Evolutionary conservation across 805 yeast genomes (phyloP).

Genomic region (Ogataea kodamae): DNA sequence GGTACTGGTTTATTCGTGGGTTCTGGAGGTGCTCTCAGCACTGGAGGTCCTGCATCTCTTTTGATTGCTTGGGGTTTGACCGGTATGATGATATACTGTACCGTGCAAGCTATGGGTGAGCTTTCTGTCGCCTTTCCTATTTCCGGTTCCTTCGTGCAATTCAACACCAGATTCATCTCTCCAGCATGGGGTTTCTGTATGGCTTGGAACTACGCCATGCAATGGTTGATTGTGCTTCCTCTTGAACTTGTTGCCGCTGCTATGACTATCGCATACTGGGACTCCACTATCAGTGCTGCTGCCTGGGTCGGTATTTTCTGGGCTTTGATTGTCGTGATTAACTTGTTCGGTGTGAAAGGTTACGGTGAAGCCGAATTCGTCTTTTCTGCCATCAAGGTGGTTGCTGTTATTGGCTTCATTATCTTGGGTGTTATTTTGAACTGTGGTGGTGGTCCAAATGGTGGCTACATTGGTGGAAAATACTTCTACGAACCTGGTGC

Average conservation of each 20-base stretch:
- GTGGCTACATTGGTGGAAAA: constrained; percentile 55
- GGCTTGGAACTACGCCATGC: constrained; percentile 55
- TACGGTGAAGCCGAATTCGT: constrained; percentile 68
- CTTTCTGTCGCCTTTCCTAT: constrained; percentile 60
- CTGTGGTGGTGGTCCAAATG: constrained; percentile 61
- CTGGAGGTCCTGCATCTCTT: constrained; percentile 74
- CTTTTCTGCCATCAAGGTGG: constrained; percentile 51
- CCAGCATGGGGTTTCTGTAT: constrained; percentile 60
- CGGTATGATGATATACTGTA: constrained; percentile 58
- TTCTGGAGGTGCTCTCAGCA: constrained; percentile 55
- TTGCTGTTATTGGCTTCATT: constrained; percentile 56
- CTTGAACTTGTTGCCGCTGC: constrained; percentile 55
- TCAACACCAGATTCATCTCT: constrained; percentile 56
- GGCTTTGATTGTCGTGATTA: constrained; percentile 46
- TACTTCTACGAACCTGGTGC: constrained; percentile 62
- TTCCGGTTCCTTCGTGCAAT: constrained; percentile 60
- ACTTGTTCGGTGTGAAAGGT: constrained; percentile 60
- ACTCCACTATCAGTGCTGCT: constrained; percentile 42
- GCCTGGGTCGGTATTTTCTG: constrained; percentile 57
- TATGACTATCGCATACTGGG: constrained; percentile 49
- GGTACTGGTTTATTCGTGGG: constrained; percentile 84
- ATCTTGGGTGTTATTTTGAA: constrained; percentile 52
- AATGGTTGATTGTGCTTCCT: constrained; percentile 54
- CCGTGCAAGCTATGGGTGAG: constrained; percentile 66
- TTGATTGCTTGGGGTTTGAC: constrained; percentile 57